Evolutionary conservation across 305 asterid genomes (phyloP), one percentile per base, ranked within the genome.

Genomic region (Ruellia speciosa): DNA sequence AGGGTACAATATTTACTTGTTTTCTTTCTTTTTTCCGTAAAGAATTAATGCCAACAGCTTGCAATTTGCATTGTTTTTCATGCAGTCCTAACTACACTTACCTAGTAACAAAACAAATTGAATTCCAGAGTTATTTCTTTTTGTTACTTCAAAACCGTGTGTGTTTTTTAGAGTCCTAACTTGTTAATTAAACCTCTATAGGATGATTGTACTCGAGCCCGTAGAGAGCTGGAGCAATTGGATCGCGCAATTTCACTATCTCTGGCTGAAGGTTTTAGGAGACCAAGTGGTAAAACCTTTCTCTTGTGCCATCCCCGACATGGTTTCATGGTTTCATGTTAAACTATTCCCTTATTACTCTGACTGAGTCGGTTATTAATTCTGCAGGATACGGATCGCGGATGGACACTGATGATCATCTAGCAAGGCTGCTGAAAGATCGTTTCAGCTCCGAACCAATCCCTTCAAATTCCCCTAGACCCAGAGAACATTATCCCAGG

Each of bases 171-270:
- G 19, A n/a, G n/a, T n/a, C n/a, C n/a, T 9, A 12, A 17, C 49
- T 11, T 43, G 49, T 43, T 12, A 39, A 24, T 39, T 43, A 14
- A 43, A 43, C 49, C 49, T 43, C 3, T 16, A 16, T 77, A 90
- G 97, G 97, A 83, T 78, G 96, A 83, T 67, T 79, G 79, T 18
- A 49, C 96, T 40, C 79, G 90, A 60, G 61, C 79, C 58, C 71
- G 58, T 48, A 82, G 77, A 74, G 90, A 92, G 62, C 84, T 81
- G 52, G 93, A 92, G 70, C 96, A 92, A 69, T 62, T 92, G 51
- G 99, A 92, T 63, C 90, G 94, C 15, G 99, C 96, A 48, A 76
- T 92, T 70, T 93, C 90, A 17, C 88, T 79, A 43, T 88, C 99
- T 66, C 66, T 84, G 57, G 79, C 87, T 49, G 99, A 88, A 70